A percentile compares a stretch with the other conserved stretches of the same genome.
These are phyloP conservation scores for Talaromyces sp. DNA, from an alignment of 2,329 filamentous ascomycete species.

Conservation along the genomic window DNA sequence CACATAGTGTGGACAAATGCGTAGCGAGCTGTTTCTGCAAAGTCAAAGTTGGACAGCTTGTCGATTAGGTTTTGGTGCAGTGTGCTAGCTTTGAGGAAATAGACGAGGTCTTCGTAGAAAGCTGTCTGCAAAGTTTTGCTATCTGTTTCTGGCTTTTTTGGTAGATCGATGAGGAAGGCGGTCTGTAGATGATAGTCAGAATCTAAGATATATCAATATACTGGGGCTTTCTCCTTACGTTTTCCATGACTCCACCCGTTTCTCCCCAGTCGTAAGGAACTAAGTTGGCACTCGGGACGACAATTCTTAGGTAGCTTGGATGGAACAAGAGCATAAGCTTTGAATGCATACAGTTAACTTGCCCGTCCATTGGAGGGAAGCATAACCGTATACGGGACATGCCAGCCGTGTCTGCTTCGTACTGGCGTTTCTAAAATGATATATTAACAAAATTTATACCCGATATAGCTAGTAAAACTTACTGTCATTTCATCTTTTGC, in stretches of 20 bases:
- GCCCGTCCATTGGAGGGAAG: conserved; percentile 75
- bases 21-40: conserved; percentile 64
- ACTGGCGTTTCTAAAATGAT: conserved; percentile 29
- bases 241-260: conserved; percentile 66
- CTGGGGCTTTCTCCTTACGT: conserved; percentile 48
- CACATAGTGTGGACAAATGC: conserved; percentile 85
- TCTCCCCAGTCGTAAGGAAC: conserved; percentile 88
- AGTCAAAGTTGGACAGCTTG: conserved; percentile 77
- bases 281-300: conserved; percentile 82
- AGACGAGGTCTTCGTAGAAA: conserved; percentile 67
- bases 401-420: conserved; percentile 35
- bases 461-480: conserved; percentile 10
- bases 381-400: conserved; percentile 59
- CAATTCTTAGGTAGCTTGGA: conserved; percentile 67
- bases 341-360: conserved; percentile 78
- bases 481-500: conserved; percentile 48
- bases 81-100: conserved; percentile 65
- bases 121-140: conserved; percentile 31
- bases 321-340: conserved; percentile 91
- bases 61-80: conserved; percentile 60
- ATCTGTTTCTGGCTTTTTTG: conserved; percentile 39
- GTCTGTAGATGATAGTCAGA: conserved; percentile 44
- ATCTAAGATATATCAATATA: neutral
- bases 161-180: conserved; percentile 89
- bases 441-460: neutral